phyloP scores from a whole-genome alignment of 179 eudicot species.

The Drosera spatulata region DNA sequence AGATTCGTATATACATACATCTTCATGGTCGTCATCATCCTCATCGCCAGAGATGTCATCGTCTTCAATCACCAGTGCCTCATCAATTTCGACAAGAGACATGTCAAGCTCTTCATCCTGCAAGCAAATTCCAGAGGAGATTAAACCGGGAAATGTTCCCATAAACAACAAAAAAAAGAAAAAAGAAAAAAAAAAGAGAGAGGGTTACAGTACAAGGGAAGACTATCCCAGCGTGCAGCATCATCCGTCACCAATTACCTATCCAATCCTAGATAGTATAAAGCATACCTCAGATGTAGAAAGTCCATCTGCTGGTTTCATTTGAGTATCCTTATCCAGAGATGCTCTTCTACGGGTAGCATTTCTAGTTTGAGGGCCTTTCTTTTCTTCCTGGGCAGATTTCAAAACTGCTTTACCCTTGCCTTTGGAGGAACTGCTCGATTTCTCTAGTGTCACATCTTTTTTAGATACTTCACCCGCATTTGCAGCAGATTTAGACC shows the following conservation, averaged over 20 bases:
- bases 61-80: conserved; percentile 90
- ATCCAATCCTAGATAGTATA: not conserved
- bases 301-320: conserved; percentile 60
- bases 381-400: conserved; percentile 50
- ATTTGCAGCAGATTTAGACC: conserved; percentile 64
- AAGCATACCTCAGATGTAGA: conserved; percentile 77
- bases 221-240: too few species aligned
- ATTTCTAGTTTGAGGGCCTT: conserved; percentile 93
- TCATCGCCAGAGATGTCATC: conserved; percentile 94
- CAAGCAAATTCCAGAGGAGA: conserved; percentile 10
- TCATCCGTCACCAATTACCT: too few species aligned
- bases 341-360: conserved; percentile 75
- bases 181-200: not conserved
- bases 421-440: conserved; percentile 59
- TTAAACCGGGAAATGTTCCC: not conserved
- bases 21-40: conserved; percentile 90
- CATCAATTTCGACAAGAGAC: conserved; percentile 90
- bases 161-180: not conserved
- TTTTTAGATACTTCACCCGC: conserved; percentile 51
- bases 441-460: conserved; percentile 51
- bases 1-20: conserved; percentile 37
- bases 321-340: conserved; percentile 56
- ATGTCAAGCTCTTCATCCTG: conserved; percentile 92
- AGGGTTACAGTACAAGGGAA: not conserved
- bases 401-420: conserved; percentile 89